A percentile compares a stretch with the other conserved stretches of the same genome.
Evolutionary conservation across 768 basidiomycete genomes (phyloP).

Genomic region (Filobasidium wieringae): DNA sequence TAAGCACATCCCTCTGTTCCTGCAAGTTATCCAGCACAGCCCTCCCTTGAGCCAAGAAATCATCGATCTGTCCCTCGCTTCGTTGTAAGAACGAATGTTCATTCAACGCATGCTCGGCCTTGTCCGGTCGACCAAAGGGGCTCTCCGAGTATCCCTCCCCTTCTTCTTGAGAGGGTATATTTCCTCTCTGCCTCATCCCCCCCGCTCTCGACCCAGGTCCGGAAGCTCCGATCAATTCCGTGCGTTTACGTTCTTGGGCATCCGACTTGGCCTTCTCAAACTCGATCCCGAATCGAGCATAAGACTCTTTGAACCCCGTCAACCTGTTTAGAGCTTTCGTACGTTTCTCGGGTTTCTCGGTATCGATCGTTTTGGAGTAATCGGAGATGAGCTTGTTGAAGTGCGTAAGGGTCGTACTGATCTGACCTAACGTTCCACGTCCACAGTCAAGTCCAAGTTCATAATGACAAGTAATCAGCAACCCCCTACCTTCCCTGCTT

Average conservation of each 20-base stretch:
- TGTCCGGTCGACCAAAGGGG: conserved; percentile 42
- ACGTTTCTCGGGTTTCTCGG: conserved; percentile 89
- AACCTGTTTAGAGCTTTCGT: conserved; percentile 94
- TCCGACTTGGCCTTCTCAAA: conserved; percentile 61
- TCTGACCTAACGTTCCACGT: conserved; percentile 58
- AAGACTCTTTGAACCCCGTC: conserved; percentile 80
- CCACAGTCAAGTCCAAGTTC: conserved; percentile 20
- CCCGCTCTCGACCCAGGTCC: conserved; percentile 55
- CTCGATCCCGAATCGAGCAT: conserved; percentile 64
- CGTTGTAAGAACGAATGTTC: conserved; percentile 84
- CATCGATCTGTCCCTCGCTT: conserved; percentile 69
- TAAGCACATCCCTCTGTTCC: conserved; percentile 84
- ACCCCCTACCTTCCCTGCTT: too few species aligned
- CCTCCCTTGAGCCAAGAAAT: conserved; percentile 81
- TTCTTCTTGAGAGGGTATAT: conserved; percentile 40
- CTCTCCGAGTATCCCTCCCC: conserved; percentile 78
- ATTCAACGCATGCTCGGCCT: conserved; percentile 67
- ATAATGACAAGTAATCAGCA: conserved; percentile 9
- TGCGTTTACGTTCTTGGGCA: conserved; percentile 45
- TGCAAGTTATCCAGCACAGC: conserved; percentile 83
- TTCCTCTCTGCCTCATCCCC: conserved; percentile 20
- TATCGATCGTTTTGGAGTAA: conserved; percentile 89
- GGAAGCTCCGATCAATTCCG: conserved; percentile 53
- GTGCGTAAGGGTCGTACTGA: conserved; percentile 90
- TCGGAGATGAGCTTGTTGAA: conserved; percentile 92